Conservation (phyloP, 805 yeast genomes). For the Candida vaughaniae region DNA sequence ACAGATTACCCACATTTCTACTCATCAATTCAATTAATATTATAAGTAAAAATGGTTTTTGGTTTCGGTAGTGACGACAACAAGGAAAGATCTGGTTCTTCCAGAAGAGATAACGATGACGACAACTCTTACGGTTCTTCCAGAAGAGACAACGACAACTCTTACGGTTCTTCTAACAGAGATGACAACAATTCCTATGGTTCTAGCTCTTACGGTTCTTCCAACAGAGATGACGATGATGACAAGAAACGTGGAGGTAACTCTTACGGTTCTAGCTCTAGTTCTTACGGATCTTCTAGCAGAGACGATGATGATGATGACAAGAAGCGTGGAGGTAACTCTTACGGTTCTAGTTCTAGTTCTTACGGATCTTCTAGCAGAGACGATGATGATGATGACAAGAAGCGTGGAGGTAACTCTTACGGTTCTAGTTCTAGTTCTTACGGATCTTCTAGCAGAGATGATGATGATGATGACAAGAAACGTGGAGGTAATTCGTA, state of each 20-base stretch:
- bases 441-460: slow-evolving; percentile 15
- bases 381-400: slow-evolving; percentile 7
- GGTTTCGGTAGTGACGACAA: slow-evolving; percentile 29
- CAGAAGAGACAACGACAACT: slow-evolving; percentile 9
- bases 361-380: slow-evolving; percentile 16
- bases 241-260: neutral
- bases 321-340: slow-evolving; percentile 5
- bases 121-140: slow-evolving; percentile 18
- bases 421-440: slow-evolving; percentile 17
- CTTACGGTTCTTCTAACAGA: slow-evolving; percentile 17
- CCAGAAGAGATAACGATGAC: slow-evolving; percentile 12
- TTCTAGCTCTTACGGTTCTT: slow-evolving; percentile 20
- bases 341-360: slow-evolving; percentile 20
- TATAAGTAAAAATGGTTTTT: slow-evolving; percentile 25
- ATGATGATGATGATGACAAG: slow-evolving; percentile 7
- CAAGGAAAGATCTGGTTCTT: slow-evolving; percentile 15
- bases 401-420: slow-evolving; percentile 12
- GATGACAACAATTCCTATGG: slow-evolving; percentile 6
- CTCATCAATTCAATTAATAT: neutral
- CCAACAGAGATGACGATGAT: slow-evolving; percentile 9
- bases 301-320: slow-evolving; percentile 8
- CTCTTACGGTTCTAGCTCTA: slow-evolving; percentile 4
- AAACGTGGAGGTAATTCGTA: slow-evolving; percentile 17
- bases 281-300: slow-evolving; percentile 10
- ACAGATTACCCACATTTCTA: too few relatives aligned